Evolutionary conservation across 495 filamentous ascomycete species (phyloP).

Genomic region (Aspergillus funiculosus): DNA sequence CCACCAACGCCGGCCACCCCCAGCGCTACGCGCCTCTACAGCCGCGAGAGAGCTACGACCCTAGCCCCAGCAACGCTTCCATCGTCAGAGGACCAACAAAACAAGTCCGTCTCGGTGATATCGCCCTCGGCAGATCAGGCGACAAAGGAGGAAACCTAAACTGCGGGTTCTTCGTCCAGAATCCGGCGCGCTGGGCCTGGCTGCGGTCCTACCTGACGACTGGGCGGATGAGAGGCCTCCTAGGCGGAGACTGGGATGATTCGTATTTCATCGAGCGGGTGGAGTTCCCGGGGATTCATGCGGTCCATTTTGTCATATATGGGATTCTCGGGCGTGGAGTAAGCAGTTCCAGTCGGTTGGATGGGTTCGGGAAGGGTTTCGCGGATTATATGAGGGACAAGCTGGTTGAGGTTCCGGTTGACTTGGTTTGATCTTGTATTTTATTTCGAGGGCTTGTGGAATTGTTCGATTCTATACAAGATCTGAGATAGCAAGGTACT

Average conservation of each 20-base stretch:
- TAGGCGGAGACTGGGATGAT: constrained; percentile 36
- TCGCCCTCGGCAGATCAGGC: constrained; percentile 41
- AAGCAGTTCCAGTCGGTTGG: constrained; percentile 38
- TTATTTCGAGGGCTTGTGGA: too few relatives aligned
- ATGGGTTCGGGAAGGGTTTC: constrained; percentile 49
- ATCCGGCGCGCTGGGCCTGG: constrained; percentile 39
- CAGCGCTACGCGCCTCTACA: constrained; percentile 11
- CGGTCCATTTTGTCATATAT: constrained; percentile 49
- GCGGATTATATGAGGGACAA: constrained; percentile 44
- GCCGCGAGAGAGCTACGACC: constrained; percentile 21
- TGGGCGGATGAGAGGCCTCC: constrained; percentile 27
- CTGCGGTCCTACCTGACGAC: constrained; percentile 38
- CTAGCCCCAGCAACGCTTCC: constrained; percentile 1
- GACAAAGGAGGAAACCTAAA: constrained; percentile 49
- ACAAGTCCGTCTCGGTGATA: constrained; percentile 31
- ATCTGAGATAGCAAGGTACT: too few relatives aligned
- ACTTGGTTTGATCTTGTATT: neutral
- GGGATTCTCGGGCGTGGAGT: constrained; percentile 48
- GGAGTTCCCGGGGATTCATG: constrained; percentile 33
- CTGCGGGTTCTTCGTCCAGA: constrained; percentile 40
- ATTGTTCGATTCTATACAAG: too few relatives aligned
- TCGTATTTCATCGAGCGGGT: constrained; percentile 40
- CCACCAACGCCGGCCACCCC: constrained; percentile 18
- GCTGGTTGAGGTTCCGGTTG: constrained; percentile 40
- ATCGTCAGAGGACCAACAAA: constrained; percentile 18